phyloP scores from a whole-genome alignment of 305 asterid genomes.

The Fraxinus velutina region DNA sequence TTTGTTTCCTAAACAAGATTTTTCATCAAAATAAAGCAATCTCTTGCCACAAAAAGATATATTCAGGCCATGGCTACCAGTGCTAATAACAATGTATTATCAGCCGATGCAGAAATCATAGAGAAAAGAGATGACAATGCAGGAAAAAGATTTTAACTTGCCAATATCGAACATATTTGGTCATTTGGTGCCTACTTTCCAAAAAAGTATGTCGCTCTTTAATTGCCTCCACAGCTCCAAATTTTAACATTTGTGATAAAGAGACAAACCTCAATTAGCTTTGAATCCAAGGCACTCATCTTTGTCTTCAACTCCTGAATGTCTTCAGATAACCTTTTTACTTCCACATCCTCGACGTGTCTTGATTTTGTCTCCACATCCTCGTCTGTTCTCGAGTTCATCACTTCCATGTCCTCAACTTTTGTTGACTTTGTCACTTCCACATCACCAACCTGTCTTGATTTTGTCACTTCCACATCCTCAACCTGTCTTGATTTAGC shows the following conservation, averaged over 20 bases:
- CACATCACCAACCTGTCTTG: background rate
- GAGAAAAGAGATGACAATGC: background rate
- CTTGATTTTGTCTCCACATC: slow-evolving; percentile 29
- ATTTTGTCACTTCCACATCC: slow-evolving; percentile 32
- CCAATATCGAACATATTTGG: background rate
- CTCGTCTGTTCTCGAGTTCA: slow-evolving; percentile 6
- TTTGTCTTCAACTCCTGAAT: slow-evolving; percentile 53
- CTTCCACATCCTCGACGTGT: slow-evolving; percentile 39
- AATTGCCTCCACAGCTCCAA: slow-evolving; percentile 11
- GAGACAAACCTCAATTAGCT: slow-evolving; percentile 64
- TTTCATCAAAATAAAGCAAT: background rate
- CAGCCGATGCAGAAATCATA: background rate
- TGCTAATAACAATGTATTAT: background rate
- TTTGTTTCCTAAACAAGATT: background rate
- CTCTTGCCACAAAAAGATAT: background rate
- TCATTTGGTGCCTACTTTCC: background rate
- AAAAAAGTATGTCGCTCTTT: background rate
- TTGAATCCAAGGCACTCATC: slow-evolving; percentile 47
- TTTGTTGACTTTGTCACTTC: background rate
- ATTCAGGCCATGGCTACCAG: background rate
- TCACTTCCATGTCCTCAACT: background rate
- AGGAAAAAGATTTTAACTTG: background rate
- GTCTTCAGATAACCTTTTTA: slow-evolving; percentile 36
- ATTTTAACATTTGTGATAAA: slow-evolving; percentile 7
- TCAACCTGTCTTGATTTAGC: slow-evolving; percentile 25